Evolutionary conservation across 495 filamentous ascomycete genomes (phyloP).

Genomic region (Antarctomyces pellizariae): DNA sequence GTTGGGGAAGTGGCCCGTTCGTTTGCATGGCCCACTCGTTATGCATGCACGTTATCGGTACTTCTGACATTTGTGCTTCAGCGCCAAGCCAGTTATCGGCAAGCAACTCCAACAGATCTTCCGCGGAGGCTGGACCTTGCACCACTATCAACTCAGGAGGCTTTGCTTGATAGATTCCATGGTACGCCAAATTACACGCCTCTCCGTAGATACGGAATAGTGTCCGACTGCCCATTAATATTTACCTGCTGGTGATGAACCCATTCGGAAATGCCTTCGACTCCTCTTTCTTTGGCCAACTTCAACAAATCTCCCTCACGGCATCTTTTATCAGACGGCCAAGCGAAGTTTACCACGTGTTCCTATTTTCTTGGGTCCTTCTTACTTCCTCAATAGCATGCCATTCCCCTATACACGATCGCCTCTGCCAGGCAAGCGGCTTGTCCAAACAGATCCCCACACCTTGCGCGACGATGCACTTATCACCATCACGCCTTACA

Average conservation of each 20-base stretch:
- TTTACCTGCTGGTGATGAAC: conserved; percentile 3
- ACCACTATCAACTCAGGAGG: conserved; percentile 2
- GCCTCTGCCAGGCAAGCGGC: conserved; percentile 7
- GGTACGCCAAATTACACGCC: conserved; percentile 1
- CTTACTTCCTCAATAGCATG: conserved; percentile 9
- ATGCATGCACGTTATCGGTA: too few species aligned
- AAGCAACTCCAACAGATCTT: too few species aligned
- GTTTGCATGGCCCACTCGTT: too few species aligned
- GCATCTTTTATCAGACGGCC: conserved; percentile 12
- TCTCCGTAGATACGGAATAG: conserved; percentile 4
- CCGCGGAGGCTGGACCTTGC: not conserved
- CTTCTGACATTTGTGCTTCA: too few species aligned
- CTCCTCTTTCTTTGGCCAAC: conserved; percentile 10
- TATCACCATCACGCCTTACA: conserved; percentile 10
- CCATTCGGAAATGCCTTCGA: conserved; percentile 8
- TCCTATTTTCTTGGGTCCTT: conserved; percentile 7
- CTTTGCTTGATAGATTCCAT: conserved; percentile 3
- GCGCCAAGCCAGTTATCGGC: too few species aligned
- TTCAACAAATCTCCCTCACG: conserved; percentile 10
- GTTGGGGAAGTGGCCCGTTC: too few species aligned
- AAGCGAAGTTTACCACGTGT: conserved; percentile 13
- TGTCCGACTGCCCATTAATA: conserved; percentile 3
- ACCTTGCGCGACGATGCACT: conserved; percentile 6
- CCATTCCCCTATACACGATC: conserved; percentile 6
- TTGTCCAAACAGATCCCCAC: conserved; percentile 7